These are phyloP conservation scores for Rachicladosporium sp. DNA, from an alignment of 2,329 filamentous ascomycete species.

Conservation along the genomic window DNA sequence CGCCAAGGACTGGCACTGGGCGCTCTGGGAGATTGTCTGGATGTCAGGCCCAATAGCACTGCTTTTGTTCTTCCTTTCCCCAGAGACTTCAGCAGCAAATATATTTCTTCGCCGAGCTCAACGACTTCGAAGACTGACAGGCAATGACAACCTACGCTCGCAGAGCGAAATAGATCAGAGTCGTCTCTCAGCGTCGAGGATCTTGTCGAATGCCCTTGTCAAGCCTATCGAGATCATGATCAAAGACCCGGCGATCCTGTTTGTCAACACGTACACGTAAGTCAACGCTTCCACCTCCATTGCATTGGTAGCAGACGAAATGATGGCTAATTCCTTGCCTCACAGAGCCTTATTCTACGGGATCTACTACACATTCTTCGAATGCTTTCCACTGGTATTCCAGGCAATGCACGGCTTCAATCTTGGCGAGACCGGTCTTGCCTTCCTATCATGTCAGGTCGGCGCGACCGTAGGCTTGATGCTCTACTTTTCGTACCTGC, in stretches of 20 bases:
- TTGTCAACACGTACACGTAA: slow-evolving; percentile 21
- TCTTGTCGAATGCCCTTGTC: slow-evolving; percentile 29
- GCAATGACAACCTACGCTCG: slow-evolving; percentile 40
- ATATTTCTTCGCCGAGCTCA: slow-evolving; percentile 48
- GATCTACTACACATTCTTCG: slow-evolving; percentile 25
- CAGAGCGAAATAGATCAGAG: slow-evolving; percentile 50
- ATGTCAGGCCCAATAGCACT: too few relatives aligned
- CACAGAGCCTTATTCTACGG: slow-evolving; percentile 19
- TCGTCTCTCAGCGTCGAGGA: slow-evolving; percentile 23
- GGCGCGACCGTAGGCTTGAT: slow-evolving; percentile 16
- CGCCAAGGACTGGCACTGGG: too few relatives aligned
- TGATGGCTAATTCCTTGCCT: slow-evolving; percentile 33
- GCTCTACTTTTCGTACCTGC: slow-evolving; percentile 17
- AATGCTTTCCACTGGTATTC: slow-evolving; percentile 29
- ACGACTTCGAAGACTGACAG: slow-evolving; percentile 47
- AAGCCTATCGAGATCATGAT: slow-evolving; percentile 21
- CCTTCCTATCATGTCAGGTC: slow-evolving; percentile 22
- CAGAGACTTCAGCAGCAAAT: slow-evolving; percentile 43
- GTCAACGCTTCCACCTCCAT: slow-evolving; percentile 27
- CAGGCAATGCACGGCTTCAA: slow-evolving; percentile 23
- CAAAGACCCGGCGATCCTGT: slow-evolving; percentile 22
- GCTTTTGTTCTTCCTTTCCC: slow-evolving; percentile 43
- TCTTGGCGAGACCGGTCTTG: slow-evolving; percentile 22
- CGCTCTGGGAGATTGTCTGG: too few relatives aligned
- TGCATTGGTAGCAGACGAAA: slow-evolving; percentile 31